Conservation (phyloP, 306 rosid species). For the Medicago ruthenica region DNA sequence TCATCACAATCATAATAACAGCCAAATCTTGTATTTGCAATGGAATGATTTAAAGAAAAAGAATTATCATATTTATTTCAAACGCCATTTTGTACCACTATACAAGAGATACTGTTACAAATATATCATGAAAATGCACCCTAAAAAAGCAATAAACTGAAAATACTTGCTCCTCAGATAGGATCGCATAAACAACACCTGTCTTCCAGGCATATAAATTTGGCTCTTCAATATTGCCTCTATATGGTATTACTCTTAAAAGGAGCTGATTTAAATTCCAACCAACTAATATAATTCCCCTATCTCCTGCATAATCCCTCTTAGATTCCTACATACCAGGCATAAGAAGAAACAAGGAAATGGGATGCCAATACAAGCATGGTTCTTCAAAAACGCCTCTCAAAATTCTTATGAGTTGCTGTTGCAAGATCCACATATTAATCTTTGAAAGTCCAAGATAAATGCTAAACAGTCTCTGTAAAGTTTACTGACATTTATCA, state of each 20-base stretch:
- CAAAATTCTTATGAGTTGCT: neutral
- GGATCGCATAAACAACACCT: constrained; percentile 9
- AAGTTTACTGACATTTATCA: constrained; percentile 19
- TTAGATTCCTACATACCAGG: neutral
- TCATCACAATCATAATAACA: neutral
- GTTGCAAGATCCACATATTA: constrained; percentile 3
- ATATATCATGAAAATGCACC: neutral
- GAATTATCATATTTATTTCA: neutral
- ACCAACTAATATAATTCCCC: constrained; percentile 27
- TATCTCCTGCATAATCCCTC: constrained; percentile 21
- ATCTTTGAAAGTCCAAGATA: constrained; percentile 30
- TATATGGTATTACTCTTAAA: neutral
- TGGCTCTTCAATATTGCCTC: constrained; percentile 32
- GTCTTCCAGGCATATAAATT: constrained; percentile 15
- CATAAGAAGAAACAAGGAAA: too few species aligned
- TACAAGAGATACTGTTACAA: constrained; percentile 24
- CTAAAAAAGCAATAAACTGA: constrained; percentile 4
- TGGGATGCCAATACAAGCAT: too few species aligned
- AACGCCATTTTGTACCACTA: neutral
- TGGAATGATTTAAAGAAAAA: neutral
- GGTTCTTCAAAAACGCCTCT: too few species aligned
- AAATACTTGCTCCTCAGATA: neutral
- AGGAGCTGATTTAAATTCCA: constrained; percentile 11
- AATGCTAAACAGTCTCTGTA: neutral
- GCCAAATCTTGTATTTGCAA: constrained; percentile 1